phyloP scores from a whole-genome alignment of 768 basidiomycete species.

The Tephrocybe sp. region DNA sequence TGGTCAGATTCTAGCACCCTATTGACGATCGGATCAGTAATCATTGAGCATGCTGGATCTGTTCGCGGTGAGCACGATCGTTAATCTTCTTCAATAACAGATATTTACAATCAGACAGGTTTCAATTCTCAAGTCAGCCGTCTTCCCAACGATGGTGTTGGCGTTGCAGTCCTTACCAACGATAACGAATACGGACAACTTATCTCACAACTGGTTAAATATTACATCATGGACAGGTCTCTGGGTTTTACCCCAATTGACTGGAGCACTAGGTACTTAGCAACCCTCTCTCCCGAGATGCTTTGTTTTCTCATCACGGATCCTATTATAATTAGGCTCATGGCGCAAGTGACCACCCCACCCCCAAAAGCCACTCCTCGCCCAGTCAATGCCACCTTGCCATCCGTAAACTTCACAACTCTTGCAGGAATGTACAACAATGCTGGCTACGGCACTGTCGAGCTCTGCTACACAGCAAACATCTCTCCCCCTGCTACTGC shows the following conservation, averaged over 20 bases:
- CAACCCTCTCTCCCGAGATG: neutral
- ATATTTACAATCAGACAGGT: neutral
- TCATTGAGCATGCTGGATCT: conserved; percentile 10
- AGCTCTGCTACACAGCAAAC: conserved; percentile 19
- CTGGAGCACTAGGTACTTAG: conserved; percentile 22
- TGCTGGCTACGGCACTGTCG: conserved; percentile 21
- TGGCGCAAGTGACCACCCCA: conserved; percentile 5
- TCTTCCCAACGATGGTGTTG: conserved; percentile 17
- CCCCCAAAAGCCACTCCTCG: conserved; percentile 15
- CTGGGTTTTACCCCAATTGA: conserved; percentile 23
- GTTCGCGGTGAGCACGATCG: conserved; percentile 2
- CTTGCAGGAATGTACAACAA: conserved; percentile 24
- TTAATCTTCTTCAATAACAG: neutral
- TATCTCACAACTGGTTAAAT: conserved; percentile 22
- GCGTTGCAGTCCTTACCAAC: conserved; percentile 27
- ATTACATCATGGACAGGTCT: conserved; percentile 24
- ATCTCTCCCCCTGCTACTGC: neutral
- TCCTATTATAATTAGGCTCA: neutral
- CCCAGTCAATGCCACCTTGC: conserved; percentile 15
- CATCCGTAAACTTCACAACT: conserved; percentile 17
- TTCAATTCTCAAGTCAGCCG: conserved; percentile 16
- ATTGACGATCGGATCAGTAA: neutral
- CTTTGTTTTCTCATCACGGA: neutral
- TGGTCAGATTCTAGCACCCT: neutral
- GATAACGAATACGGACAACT: conserved; percentile 22